These are phyloP conservation scores for Linum tenue DNA, from an alignment of 345 rosid genomes.

Conservation along the genomic window DNA sequence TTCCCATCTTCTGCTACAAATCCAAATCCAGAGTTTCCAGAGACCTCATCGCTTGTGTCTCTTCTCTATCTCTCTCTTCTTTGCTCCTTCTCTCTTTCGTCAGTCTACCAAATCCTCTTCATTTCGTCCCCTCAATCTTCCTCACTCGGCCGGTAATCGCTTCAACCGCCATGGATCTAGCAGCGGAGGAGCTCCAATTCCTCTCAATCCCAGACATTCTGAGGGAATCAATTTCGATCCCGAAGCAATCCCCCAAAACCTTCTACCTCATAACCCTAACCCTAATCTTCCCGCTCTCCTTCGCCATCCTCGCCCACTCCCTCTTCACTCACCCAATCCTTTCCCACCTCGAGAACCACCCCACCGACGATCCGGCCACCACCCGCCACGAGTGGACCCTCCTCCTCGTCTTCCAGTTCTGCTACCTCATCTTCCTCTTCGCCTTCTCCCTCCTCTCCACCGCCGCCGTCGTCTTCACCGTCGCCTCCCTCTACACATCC, in stretches of 20 bases:
- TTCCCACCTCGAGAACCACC: slow-evolving; percentile 16
- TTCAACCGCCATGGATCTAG: slow-evolving; percentile 51
- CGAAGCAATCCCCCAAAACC: slow-evolving; percentile 49
- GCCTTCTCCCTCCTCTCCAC: slow-evolving; percentile 95
- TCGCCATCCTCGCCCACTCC: slow-evolving; percentile 74
- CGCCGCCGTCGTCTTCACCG: slow-evolving; percentile 93
- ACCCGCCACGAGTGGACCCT: slow-evolving; percentile 71
- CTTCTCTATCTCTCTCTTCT: slow-evolving; percentile 2
- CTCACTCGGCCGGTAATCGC: neutral
- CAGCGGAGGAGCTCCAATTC: slow-evolving; percentile 68
- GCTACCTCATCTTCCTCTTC: slow-evolving; percentile 80
- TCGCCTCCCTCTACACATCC: slow-evolving; percentile 79
- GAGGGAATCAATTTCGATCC: slow-evolving; percentile 59
- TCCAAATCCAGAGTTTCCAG: neutral
- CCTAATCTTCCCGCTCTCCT: slow-evolving; percentile 68
- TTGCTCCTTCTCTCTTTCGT: slow-evolving; percentile 1
- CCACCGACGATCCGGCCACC: slow-evolving; percentile 25
- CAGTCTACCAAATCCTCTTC: neutral
- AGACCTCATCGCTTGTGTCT: neutral
- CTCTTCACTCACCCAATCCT: slow-evolving; percentile 58
- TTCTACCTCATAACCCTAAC: slow-evolving; percentile 65
- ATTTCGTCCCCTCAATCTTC: neutral
- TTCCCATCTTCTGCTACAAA: neutral
- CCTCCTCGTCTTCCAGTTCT: slow-evolving; percentile 60
- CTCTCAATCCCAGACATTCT: slow-evolving; percentile 40